Base-by-base conservation (phyloP, 2,329 filamentous ascomycete genomes). In the Amylocarpus encephaloides region DNA sequence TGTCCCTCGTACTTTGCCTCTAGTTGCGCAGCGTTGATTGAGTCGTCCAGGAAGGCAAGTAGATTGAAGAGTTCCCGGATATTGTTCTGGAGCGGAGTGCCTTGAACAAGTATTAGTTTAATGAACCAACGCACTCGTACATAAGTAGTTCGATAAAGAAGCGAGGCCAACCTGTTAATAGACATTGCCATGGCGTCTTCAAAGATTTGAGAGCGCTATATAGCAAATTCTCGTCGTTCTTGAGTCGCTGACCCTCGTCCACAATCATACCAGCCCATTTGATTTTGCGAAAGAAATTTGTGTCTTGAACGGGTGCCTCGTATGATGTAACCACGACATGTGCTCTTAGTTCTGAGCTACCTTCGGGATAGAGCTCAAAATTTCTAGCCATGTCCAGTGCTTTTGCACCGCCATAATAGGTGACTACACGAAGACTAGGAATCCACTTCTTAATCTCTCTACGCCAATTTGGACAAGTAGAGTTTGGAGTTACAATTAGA, bases 381-480 rank as follows among this genome's bases (percentile, higher is more conserved):
- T 86, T 74, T 60, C 86, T 85, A 0, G 88, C 85, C 52, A 95
- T 78, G 34, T 87, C 80, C 58, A 93, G 86, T 13, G 90, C 77
- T 43, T 78, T 76, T 45, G 76, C 78, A 13, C 85, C 85, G 41
- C 93, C 93, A 65, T 94, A 94, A 65, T 93, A 97, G 0, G 90
- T 85, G n/a, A 96, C 90, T 6, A 95, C 90, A 38, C 90, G 82
- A 33, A 97, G 71, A 6, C 80, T 80, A 1, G 92, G 92, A 0
- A 86, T 84, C 92, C 92, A 98, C 59, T 87, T 84, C 71, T 95
- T 94, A 67, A 97, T 89, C 66, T 98, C 93, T 43, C 92, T 83
- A 5, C 92, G 86, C 92, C 93, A 98, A 66, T 98, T 98, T n/a
- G 90, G 82, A 66, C 90, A 95, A 0, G 93, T 98, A 0, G 92